phyloP scores from a whole-genome alignment of 2,329 filamentous ascomycete genomes.

The Talaromyces sp. region DNA sequence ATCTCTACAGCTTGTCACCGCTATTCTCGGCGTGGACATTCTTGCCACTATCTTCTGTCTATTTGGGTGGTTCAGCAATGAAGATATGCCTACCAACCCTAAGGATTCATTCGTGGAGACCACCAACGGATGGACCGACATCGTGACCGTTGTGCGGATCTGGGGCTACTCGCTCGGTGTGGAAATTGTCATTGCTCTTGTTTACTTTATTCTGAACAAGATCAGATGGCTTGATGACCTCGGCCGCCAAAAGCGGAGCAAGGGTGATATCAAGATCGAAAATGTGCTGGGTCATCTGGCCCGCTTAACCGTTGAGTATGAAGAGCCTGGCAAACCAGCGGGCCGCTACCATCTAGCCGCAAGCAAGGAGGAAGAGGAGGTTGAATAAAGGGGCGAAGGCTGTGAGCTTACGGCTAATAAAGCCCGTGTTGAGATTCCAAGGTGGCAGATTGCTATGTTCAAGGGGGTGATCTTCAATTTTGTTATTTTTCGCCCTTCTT shows the following conservation, averaged over 20 bases:
- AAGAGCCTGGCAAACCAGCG: constrained; percentile 49
- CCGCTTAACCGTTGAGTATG: constrained; percentile 54
- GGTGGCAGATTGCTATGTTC: not conserved
- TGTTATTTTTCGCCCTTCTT: not conserved
- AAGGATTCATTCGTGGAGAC: constrained; percentile 36
- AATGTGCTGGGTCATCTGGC: constrained; percentile 53
- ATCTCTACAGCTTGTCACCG: constrained; percentile 70
- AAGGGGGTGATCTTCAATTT: not conserved
- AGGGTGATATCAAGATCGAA: constrained; percentile 54
- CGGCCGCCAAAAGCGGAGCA: constrained; percentile 51
- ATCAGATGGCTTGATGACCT: constrained; percentile 51
- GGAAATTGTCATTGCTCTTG: constrained; percentile 54
- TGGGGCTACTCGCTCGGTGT: constrained; percentile 56
- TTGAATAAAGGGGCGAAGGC: constrained; percentile 32
- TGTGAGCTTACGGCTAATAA: too few species aligned
- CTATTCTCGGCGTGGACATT: constrained; percentile 71
- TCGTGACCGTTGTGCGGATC: constrained; percentile 56
- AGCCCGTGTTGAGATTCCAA: not conserved
- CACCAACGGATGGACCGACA: constrained; percentile 60
- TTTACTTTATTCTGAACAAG: constrained; percentile 53
- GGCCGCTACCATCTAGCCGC: constrained; percentile 46
- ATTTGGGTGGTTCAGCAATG: constrained; percentile 73
- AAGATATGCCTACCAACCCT: constrained; percentile 39
- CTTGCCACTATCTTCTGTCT: constrained; percentile 74
- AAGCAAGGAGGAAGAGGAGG: constrained; percentile 50